Evolutionary conservation across 1,284 basidiomycete genomes (phyloP), one percentile per base, ranked within the genome.

Genomic region (Nidula niveotomentosa): DNA sequence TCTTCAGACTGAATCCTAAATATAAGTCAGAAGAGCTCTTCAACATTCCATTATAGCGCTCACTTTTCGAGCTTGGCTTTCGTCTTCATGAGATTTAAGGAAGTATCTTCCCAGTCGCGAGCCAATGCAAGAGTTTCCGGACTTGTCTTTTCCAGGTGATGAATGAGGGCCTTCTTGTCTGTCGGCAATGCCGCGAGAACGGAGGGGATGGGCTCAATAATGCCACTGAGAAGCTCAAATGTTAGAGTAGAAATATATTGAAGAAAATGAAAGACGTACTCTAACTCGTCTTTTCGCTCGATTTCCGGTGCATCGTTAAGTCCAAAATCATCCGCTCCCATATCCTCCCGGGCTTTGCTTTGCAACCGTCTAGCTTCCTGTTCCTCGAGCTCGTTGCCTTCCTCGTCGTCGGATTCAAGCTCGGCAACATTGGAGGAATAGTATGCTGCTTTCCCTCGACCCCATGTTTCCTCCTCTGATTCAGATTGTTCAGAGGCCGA

Each of bases 361-460:
- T 97, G 96, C 51, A 98, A 70, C 49, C 93, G 78, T 62, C 76
- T 86, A 6, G 91, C 93, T 72, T 98, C 95, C 65, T 90, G 86
- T 68, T 94, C 90, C 66, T 97, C 94, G 56, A 96, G 76, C 64
- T 93, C 90, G 64, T 89, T 83, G 39, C 86, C 91, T 68, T 94
- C 91, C 59, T 94, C 92, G 58, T 93, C 90, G 61, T 92, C 91
- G 43, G 91, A 91, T 49, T 92, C 91, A 36, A 91, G 72, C 53
- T 90, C 77, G 17, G 81, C 85, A 36, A 90, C 91, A 67, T 94
- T 93, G 30, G 90, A 91, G 2, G 92, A 84, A 70, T 96, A 95
- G 70, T 95, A 96, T 17, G 86, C 86, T 33, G 84, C 78, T 67
- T 88, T 88, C 60, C 81, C 84, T 58, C 76, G 76, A 2, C 94